Evolutionary conservation across 495 filamentous ascomycete genomes (phyloP), one percentile per base, ranked within the genome.

Genomic region (Jackrogersella multiformis): DNA sequence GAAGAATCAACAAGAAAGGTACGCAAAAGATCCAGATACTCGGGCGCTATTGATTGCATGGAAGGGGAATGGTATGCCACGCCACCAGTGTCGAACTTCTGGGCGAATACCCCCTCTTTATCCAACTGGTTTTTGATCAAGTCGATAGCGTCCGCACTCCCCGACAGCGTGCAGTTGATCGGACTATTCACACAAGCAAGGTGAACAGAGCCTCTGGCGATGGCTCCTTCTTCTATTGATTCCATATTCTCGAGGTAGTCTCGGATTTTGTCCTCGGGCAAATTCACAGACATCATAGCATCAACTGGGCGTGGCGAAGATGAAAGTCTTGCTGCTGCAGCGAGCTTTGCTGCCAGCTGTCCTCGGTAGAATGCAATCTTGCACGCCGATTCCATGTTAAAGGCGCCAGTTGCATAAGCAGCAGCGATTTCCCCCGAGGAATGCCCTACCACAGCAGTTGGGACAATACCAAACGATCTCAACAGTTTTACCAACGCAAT

Each of bases 401-500:
- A 28, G 13, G 72, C 72, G 3, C 82, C 81, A 2, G 64, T 30
- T 42, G 54, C 69, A 59, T 71, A 69, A 58, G 77, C 78, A 2
- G 78, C 78, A 1, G 73, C 78, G 64, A 88, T 89, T 63, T 89
- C 87, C 1, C 87, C 87, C 56, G 81, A 85, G 1, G 86, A 89
- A 64, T 89, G 86, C 3, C 87, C 86, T 0, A 87, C 76, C 0
- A 86, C 84, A 18, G 77, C 77, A 13, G 60, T 56, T 0, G 85
- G 82, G 2, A 56, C 36, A 12, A 89, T 72, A 20, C 76, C 76
- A 76, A 83, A 87, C 16, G 67, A 74, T 7, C 58, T 54, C 2
- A 89, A 66, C 2, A 90, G 61, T 7, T 85, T 78, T 0, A 87
- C 80, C n/a, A 90, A 56, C 0, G 76, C 80, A 21, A 85, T 57